A percentile compares a stretch with the other conserved stretches of the same genome.
Conservation (phyloP, 257 asterid species). For the Lycium barbarum region DNA sequence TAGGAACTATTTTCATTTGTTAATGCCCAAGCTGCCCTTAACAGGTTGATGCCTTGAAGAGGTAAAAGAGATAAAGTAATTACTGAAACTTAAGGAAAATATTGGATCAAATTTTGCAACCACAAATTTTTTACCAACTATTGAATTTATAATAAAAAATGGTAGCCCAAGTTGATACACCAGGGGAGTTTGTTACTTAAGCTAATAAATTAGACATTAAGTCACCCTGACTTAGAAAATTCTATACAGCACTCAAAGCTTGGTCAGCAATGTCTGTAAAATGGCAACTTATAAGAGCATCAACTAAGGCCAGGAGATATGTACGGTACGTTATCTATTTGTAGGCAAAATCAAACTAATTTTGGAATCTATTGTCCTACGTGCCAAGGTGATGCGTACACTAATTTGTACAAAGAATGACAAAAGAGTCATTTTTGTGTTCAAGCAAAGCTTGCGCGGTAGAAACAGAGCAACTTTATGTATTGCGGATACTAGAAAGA, state of each 20-base stretch:
- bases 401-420: background rate
- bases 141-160: background rate
- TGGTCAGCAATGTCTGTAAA: conserved; percentile 18
- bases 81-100: background rate
- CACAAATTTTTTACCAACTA: background rate
- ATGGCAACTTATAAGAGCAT: background rate
- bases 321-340: background rate
- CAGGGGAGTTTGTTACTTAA: background rate
- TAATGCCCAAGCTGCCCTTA: background rate
- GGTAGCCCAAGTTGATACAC: background rate
- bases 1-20: background rate
- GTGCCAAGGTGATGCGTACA: background rate
- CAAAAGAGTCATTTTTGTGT: background rate
- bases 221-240: background rate
- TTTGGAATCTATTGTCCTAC: background rate
- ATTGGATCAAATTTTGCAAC: background rate
- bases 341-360: background rate
- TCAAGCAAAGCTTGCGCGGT: background rate
- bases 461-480: background rate
- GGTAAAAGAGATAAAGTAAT: background rate
- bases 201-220: background rate
- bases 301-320: background rate
- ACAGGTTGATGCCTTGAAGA: background rate
- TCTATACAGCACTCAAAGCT: background rate
- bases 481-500: too few relatives aligned